These are phyloP conservation scores for Capniomyces stellatus DNA, from an alignment of 371 early-diverging fungal species.

Conservation along the genomic window DNA sequence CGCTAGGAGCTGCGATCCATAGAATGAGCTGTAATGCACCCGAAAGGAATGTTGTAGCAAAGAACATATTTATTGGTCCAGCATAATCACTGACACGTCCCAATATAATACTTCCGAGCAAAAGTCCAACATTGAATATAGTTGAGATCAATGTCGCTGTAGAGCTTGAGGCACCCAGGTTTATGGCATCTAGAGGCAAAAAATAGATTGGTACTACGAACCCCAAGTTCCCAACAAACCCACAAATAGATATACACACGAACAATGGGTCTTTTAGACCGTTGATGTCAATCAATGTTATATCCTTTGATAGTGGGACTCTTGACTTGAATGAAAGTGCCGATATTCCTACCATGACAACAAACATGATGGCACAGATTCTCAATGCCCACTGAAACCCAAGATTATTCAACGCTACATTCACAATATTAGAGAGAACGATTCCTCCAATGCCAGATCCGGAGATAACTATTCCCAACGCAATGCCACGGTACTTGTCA, in stretches of 20 bases:
- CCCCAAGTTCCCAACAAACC: constrained; percentile 17
- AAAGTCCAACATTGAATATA: constrained; percentile 27
- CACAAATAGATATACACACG: constrained; percentile 8
- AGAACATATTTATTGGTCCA: constrained; percentile 28
- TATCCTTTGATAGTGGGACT: constrained; percentile 14
- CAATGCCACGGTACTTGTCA: constrained; percentile 26
- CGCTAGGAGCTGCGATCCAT: constrained; percentile 24
- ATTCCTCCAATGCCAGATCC: constrained; percentile 37
- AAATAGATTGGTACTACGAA: constrained; percentile 32
- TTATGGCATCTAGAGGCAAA: constrained; percentile 23
- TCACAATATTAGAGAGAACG: constrained; percentile 25
- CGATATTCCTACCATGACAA: constrained; percentile 18
- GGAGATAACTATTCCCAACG: constrained; percentile 32
- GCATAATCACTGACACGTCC: constrained; percentile 27
- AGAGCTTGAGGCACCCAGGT: constrained; percentile 13
- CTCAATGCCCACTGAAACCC: constrained; percentile 28
- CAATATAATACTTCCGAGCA: constrained; percentile 20
- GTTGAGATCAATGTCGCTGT: constrained; percentile 21
- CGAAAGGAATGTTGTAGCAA: constrained; percentile 23
- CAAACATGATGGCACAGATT: constrained; percentile 17
- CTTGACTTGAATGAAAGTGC: constrained; percentile 29
- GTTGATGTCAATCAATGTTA: constrained; percentile 18
- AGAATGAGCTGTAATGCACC: constrained; percentile 24
- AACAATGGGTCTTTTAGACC: constrained; percentile 17
- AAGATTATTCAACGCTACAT: constrained; percentile 14